Evolutionary conservation across 2,329 filamentous ascomycete genomes (phyloP).

Genomic region (Aspergillus sp.): DNA sequence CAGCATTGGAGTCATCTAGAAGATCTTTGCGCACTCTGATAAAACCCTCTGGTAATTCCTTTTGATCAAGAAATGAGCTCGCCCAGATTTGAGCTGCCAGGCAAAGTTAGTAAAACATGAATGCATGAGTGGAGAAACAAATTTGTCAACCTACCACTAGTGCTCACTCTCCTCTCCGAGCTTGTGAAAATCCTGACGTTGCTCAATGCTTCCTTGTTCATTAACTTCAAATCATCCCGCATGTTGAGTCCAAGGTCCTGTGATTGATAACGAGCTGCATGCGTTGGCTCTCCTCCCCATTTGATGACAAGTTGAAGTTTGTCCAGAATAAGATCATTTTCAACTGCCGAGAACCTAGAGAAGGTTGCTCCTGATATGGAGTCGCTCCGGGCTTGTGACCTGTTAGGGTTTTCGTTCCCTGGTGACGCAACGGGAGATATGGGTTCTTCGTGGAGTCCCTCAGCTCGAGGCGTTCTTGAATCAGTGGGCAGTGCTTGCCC

Average conservation of each 20-base stretch:
- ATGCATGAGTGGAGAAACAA: neutral
- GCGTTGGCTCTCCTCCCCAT: constrained; percentile 96
- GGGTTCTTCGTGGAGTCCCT: constrained; percentile 14
- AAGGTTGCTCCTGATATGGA: constrained; percentile 85
- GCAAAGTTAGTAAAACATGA: constrained; percentile 6
- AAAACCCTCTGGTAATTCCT: constrained; percentile 76
- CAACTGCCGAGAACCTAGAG: constrained; percentile 86
- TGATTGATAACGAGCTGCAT: constrained; percentile 91
- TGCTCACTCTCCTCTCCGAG: constrained; percentile 87
- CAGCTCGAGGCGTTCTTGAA: constrained; percentile 7
- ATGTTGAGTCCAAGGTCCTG: constrained; percentile 94
- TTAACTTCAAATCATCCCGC: constrained; percentile 84
- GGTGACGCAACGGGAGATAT: constrained; percentile 11
- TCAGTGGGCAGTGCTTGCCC: constrained; percentile 18
- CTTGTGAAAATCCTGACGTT: constrained; percentile 94
- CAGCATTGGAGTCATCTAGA: constrained; percentile 93
- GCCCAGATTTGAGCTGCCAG: constrained; percentile 80
- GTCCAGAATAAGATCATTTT: constrained; percentile 87
- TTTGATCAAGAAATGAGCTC: constrained; percentile 76
- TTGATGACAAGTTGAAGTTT: constrained; percentile 98
- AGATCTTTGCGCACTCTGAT: constrained; percentile 91
- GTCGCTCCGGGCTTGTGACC: constrained; percentile 61
- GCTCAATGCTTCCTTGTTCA: constrained; percentile 86
- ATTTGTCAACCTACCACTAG: constrained; percentile 52
- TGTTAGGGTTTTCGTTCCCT: constrained; percentile 32